These are phyloP conservation scores for Ceriops tagal DNA, from an alignment of 345 rosid genomes.

Conservation along the genomic window DNA sequence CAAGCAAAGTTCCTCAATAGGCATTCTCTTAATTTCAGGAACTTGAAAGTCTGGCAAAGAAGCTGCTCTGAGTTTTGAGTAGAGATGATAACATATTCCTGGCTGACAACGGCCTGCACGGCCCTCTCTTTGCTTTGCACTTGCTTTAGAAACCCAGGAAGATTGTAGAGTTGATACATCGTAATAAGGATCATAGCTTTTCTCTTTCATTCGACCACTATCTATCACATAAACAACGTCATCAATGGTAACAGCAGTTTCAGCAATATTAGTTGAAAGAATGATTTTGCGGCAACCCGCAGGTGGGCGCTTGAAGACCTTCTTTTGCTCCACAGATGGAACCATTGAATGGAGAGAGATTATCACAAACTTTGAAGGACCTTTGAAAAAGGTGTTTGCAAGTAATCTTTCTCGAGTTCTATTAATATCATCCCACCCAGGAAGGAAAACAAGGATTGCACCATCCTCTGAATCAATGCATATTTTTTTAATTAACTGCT, in stretches of 20 bases:
- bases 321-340: constrained; percentile 80
- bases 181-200: constrained; percentile 86
- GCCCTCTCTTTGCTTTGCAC: constrained; percentile 90
- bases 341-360: constrained; percentile 92
- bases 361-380: constrained; percentile 56
- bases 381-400: constrained; percentile 50
- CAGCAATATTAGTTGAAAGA: constrained; percentile 90
- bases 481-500: constrained; percentile 62
- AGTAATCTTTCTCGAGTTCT: constrained; percentile 56
- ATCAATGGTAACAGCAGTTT: constrained; percentile 86
- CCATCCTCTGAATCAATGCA: constrained; percentile 69
- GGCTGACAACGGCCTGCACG: constrained; percentile 97
- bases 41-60: constrained; percentile 76
- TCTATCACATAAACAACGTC: constrained; percentile 96
- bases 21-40: constrained; percentile 92
- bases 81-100: constrained; percentile 91
- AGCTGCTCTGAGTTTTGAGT: constrained; percentile 69
- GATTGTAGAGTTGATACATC: constrained; percentile 91
- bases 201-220: constrained; percentile 95
- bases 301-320: constrained; percentile 67
- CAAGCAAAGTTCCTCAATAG: constrained; percentile 91
- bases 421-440: constrained; percentile 97
- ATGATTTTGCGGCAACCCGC: constrained; percentile 84
- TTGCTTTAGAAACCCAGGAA: constrained; percentile 92
- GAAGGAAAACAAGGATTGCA: constrained; percentile 92